Percentiles rank a stretch among this genome's conserved stretches.
These are phyloP conservation scores for Acanthamoeba sp. DNA, from an alignment of 208 protist genomes.

Conservation along the genomic window DNA sequence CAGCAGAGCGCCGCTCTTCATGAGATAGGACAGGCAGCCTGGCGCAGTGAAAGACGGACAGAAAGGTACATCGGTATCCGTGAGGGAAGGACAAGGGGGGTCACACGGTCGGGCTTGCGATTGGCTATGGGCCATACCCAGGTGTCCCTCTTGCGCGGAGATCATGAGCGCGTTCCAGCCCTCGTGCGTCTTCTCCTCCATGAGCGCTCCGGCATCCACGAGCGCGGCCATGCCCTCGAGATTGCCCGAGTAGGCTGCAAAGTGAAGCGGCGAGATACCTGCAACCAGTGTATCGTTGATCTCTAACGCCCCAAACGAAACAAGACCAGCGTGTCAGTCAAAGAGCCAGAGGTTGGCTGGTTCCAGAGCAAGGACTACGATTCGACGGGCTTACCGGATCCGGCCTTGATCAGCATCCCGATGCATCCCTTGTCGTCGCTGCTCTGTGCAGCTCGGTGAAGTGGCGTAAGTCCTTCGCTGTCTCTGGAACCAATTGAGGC, in stretches of 20 bases:
- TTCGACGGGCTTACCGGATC: background rate
- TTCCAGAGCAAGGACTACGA: background rate
- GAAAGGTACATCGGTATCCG: no score
- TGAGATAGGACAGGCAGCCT: constrained; percentile 63
- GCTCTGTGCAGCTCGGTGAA: constrained; percentile 63
- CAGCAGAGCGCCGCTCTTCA: constrained; percentile 31
- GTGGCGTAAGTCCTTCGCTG: constrained; percentile 58
- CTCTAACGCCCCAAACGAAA: background rate
- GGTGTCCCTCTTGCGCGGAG: constrained; percentile 49
- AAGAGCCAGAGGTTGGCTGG: no score
- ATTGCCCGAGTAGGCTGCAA: constrained; percentile 65
- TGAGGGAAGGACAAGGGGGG: no score
- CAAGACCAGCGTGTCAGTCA: no score
- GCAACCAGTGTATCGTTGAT: constrained; percentile 50
- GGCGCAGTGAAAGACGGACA: background rate
- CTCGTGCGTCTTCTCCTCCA: constrained; percentile 53
- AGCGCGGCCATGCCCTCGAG: constrained; percentile 7
- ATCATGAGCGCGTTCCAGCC: constrained; percentile 71
- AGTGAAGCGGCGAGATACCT: constrained; percentile 64
- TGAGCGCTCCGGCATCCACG: constrained; percentile 38
- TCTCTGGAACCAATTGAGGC: constrained; percentile 5
- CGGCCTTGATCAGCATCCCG: constrained; percentile 43
- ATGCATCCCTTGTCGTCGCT: constrained; percentile 35
- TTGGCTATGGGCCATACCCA: no score
- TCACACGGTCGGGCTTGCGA: no score